Evolutionary conservation across 1,284 basidiomycete genomes (phyloP).

Genomic region (Ustilago trichophora): DNA sequence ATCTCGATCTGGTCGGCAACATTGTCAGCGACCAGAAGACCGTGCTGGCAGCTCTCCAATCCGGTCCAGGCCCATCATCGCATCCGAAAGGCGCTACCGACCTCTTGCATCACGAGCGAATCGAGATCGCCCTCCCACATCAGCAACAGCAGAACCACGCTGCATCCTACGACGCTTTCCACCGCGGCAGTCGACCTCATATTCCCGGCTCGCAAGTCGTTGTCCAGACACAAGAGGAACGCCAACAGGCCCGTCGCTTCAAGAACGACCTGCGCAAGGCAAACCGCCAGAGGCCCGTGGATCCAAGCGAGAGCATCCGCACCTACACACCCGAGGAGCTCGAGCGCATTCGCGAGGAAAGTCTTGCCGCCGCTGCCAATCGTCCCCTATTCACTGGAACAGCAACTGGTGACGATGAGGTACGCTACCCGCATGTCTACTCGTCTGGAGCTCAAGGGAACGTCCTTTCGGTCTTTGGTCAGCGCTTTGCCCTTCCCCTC

Average conservation of each 20-base stretch:
- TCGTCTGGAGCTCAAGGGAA: slow-evolving; percentile 77
- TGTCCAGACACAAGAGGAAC: slow-evolving; percentile 62
- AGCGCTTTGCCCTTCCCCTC: slow-evolving; percentile 81
- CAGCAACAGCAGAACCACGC: slow-evolving; percentile 41
- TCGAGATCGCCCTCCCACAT: slow-evolving; percentile 19
- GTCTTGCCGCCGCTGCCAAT: slow-evolving; percentile 74
- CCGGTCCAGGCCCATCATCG: neutral
- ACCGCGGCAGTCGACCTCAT: slow-evolving; percentile 50
- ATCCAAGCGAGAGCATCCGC: slow-evolving; percentile 43
- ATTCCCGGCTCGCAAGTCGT: slow-evolving; percentile 63
- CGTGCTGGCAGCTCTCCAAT: slow-evolving; percentile 35
- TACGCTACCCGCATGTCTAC: slow-evolving; percentile 85
- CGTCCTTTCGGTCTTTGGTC: slow-evolving; percentile 77
- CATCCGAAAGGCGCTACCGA: slow-evolving; percentile 30
- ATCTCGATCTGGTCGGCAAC: slow-evolving; percentile 72
- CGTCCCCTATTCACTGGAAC: slow-evolving; percentile 75
- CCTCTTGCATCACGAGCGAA: neutral
- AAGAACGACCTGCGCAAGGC: slow-evolving; percentile 38
- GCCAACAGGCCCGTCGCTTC: slow-evolving; percentile 61
- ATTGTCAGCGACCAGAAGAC: slow-evolving; percentile 67
- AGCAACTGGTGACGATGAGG: slow-evolving; percentile 72
- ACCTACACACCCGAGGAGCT: slow-evolving; percentile 72
- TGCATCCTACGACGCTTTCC: slow-evolving; percentile 10
- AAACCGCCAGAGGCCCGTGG: slow-evolving; percentile 11
- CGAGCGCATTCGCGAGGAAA: slow-evolving; percentile 75